Conservation (phyloP, 208 protist species). For the Leishmania tropica region DNA sequence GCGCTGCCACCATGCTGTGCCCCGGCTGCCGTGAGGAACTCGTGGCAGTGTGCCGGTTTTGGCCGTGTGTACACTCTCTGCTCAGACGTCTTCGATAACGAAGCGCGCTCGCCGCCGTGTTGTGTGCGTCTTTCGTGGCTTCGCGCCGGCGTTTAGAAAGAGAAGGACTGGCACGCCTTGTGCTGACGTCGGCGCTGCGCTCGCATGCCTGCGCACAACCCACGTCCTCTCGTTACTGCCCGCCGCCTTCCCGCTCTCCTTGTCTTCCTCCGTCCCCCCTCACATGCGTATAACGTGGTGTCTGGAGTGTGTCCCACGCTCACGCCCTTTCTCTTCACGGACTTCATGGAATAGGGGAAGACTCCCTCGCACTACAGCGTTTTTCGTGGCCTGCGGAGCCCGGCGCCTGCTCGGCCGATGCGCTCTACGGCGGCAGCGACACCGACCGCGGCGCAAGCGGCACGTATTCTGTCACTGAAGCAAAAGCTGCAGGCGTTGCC, state of each 20-base stretch:
- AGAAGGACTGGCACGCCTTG: too few species aligned
- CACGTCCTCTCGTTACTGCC: not conserved
- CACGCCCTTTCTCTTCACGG: not conserved
- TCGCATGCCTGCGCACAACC: not conserved
- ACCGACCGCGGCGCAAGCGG: not conserved
- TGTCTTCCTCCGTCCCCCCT: not conserved
- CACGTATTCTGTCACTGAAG: constrained; percentile 1
- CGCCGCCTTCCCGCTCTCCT: not conserved
- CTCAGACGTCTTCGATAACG: too few species aligned
- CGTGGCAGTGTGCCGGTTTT: too few species aligned
- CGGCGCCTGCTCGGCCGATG: not conserved
- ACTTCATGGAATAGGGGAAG: not conserved
- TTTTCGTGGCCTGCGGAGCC: not conserved
- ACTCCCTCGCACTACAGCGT: not conserved
- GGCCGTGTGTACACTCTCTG: too few species aligned
- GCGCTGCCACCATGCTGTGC: too few species aligned
- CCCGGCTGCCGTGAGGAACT: too few species aligned
- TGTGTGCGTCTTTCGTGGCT: too few species aligned
- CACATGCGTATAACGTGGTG: not conserved
- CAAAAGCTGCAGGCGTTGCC: constrained; percentile 9
- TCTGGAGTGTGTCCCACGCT: not conserved
- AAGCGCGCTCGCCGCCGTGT: too few species aligned
- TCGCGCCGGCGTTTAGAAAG: too few species aligned
- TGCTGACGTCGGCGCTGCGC: not conserved
- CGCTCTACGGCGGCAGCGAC: not conserved